Evolutionary conservation across 805 yeast genomes (phyloP).

Genomic region (Candida wancherniae): DNA sequence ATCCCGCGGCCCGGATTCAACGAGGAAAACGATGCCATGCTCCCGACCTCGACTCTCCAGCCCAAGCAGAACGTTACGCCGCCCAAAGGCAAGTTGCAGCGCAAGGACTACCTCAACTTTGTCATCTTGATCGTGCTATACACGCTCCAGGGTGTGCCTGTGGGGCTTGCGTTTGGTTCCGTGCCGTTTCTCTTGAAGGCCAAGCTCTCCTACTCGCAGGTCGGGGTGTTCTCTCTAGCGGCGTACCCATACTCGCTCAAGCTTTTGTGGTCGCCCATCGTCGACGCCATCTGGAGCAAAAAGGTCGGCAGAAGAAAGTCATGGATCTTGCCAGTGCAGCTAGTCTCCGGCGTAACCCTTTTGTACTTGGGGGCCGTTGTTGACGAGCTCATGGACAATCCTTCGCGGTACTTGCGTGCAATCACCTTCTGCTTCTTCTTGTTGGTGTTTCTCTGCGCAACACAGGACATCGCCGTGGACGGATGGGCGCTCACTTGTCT

Average conservation of each 20-base stretch:
- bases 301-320: constrained; percentile 77
- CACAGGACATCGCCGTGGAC: constrained; percentile 98
- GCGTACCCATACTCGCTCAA: constrained; percentile 93
- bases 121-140: constrained; percentile 68
- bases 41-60: constrained; percentile 22
- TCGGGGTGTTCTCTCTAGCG: constrained; percentile 87
- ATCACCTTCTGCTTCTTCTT: constrained; percentile 72
- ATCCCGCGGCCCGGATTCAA: constrained; percentile 25
- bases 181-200: constrained; percentile 86
- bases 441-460: constrained; percentile 85
- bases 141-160: constrained; percentile 92
- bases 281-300: constrained; percentile 74
- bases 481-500: constrained; percentile 96
- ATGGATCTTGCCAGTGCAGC: constrained; percentile 94
- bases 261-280: constrained; percentile 92
- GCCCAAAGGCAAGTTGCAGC: constrained; percentile 3
- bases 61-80: constrained; percentile 2
- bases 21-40: constrained; percentile 32
- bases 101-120: constrained; percentile 35
- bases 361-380: constrained; percentile 55
- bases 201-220: constrained; percentile 77
- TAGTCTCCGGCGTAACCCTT: constrained; percentile 67
- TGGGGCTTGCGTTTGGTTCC: constrained; percentile 92
- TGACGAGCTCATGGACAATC: constrained; percentile 47
- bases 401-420: constrained; percentile 44